phyloP scores from a whole-genome alignment of 306 rosid genomes.

The Pueraria montana region DNA sequence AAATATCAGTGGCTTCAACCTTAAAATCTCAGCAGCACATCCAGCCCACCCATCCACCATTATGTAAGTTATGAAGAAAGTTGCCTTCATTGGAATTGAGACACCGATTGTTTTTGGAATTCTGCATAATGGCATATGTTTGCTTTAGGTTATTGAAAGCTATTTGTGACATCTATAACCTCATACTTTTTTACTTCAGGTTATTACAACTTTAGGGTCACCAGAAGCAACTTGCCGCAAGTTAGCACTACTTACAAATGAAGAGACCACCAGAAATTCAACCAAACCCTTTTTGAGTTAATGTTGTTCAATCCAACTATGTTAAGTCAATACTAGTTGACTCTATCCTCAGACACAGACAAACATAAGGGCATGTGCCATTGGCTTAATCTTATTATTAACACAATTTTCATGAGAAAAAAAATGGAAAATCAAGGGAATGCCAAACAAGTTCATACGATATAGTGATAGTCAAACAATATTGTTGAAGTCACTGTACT shows the following conservation, averaged over 20 bases:
- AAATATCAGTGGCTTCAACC: conserved; percentile 86
- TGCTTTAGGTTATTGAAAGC: background rate
- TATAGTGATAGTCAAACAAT: background rate
- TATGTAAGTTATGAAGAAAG: conserved; percentile 94
- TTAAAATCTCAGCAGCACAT: conserved; percentile 93
- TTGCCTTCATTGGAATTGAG: conserved; percentile 99
- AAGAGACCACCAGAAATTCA: background rate
- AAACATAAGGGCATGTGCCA: background rate
- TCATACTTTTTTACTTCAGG: background rate
- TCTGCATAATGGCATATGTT: conserved; percentile 59
- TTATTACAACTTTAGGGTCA: background rate
- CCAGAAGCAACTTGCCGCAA: background rate
- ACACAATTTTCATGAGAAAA: background rate
- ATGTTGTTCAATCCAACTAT: background rate
- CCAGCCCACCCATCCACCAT: conserved; percentile 99
- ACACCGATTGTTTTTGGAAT: conserved; percentile 91
- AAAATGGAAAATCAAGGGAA: background rate
- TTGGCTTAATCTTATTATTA: background rate
- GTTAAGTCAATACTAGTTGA: background rate
- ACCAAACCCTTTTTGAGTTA: background rate
- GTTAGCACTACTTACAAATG: background rate
- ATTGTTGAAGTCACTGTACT: background rate
- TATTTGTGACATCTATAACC: background rate
- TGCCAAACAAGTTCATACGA: background rate
- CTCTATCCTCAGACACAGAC: background rate